These are phyloP conservation scores for Rutstroemia sp. DNA, from an alignment of 2,329 filamentous ascomycete species.

Conservation along the genomic window DNA sequence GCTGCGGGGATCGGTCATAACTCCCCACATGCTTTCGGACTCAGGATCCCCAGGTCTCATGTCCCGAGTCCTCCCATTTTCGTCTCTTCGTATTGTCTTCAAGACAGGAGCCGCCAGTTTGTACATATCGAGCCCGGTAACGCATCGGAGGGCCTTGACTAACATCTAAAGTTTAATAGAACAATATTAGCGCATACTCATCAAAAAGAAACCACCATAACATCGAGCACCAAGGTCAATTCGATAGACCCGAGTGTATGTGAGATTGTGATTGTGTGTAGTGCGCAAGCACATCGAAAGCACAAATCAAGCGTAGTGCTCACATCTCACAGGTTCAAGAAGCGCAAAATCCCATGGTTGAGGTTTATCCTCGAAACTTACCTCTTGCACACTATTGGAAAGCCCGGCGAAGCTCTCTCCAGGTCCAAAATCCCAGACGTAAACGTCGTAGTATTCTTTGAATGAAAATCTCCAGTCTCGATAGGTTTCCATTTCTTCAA, in stretches of 20 bases:
- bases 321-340: no score
- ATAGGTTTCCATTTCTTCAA: slow-evolving; percentile 32
- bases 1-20: neutral
- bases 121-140: slow-evolving; percentile 28
- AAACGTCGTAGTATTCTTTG: slow-evolving; percentile 37
- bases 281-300: no score
- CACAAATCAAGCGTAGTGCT: no score
- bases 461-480: slow-evolving; percentile 35
- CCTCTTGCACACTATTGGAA: slow-evolving; percentile 29
- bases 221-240: no score
- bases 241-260: no score
- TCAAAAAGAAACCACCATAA: no score
- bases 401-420: slow-evolving; percentile 28
- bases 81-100: slow-evolving; percentile 31
- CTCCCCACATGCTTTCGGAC: slow-evolving; percentile 1
- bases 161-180: slow-evolving; percentile 24
- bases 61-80: slow-evolving; percentile 11
- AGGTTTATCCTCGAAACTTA: slow-evolving; percentile 11
- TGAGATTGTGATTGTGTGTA: no score
- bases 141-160: slow-evolving; percentile 32
- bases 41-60: neutral
- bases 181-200: neutral
- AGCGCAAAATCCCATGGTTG: no score
- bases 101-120: slow-evolving; percentile 29
- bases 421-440: slow-evolving; percentile 34